Evolutionary conservation across 306 rosid genomes (phyloP).

Genomic region (Rubus parviflorus): DNA sequence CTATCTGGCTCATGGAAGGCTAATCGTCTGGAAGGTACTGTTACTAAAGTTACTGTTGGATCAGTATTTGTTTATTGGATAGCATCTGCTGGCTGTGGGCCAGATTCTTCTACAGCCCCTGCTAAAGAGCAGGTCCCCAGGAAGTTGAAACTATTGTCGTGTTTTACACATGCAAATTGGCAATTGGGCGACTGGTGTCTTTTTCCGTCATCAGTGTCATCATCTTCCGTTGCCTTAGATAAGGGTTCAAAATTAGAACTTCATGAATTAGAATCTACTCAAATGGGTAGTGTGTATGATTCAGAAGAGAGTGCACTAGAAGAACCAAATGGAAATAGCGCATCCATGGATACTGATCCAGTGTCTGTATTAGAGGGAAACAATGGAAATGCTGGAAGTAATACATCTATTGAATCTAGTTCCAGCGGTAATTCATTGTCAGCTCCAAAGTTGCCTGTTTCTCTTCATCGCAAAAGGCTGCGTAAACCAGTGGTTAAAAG

Average conservation of each 20-base stretch:
- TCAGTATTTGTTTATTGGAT: conserved; percentile 95
- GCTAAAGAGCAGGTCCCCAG: conserved; percentile 94
- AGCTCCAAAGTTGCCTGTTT: conserved; percentile 64
- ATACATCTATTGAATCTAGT: conserved; percentile 58
- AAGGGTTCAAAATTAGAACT: conserved; percentile 59
- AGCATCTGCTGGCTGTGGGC: conserved; percentile 98
- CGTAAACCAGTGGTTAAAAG: conserved; percentile 87
- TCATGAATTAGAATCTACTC: conserved; percentile 63
- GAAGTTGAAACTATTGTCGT: conserved; percentile 79
- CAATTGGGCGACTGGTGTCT: conserved; percentile 99
- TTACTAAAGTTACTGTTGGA: conserved; percentile 87
- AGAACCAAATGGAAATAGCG: conserved; percentile 59
- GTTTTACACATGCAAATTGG: conserved; percentile 96
- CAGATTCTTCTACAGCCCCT: conserved; percentile 87
- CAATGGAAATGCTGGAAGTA: conserved; percentile 42
- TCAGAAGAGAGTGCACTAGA: conserved; percentile 66
- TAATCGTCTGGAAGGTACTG: conserved; percentile 89
- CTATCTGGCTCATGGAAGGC: conserved; percentile 98
- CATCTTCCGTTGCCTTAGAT: conserved; percentile 46
- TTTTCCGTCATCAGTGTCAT: conserved; percentile 40
- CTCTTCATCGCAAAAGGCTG: conserved; percentile 87
- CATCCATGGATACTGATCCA: conserved; percentile 66
- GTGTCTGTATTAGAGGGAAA: conserved; percentile 48
- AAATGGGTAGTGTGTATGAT: conserved; percentile 65
- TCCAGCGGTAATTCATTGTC: conserved; percentile 62